Base-by-base conservation (phyloP, 2,329 filamentous ascomycete genomes). In the Cercospora nicotianae region DNA sequence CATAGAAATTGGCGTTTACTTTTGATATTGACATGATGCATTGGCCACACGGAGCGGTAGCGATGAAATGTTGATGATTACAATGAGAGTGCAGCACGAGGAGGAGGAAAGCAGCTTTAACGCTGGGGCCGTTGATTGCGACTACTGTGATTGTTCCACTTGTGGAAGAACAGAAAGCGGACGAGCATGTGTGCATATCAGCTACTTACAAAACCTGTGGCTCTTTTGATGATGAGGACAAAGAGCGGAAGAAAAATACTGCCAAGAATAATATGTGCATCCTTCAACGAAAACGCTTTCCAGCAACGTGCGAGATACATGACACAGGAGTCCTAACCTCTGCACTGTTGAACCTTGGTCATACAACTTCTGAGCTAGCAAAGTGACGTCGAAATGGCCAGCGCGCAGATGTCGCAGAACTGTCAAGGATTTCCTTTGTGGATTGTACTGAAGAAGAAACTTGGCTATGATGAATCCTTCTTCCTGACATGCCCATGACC, bases 11-110 rank as follows among this genome's bases (percentile, higher is more conserved):
- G 62, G 62, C 62, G 62, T 64, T 64, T n/a, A 42, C 51, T 30
- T 58, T 58, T 30, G 30, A 58, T 20, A 20, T 57, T 57, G 62
- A 31, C 48, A 55, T 57, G 26, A 33, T 45, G 51, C 62, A 57
- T 57, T 64, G 62, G 62, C 51, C 12, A 31, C 12, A 28, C 16
- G 28, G 48, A 10, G 53, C 53, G 51, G 60, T 45, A 53, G 53
- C 62, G 53, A 65, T 63, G 51, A 58, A 31, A 58, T 26, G 45
- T 57, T 62, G 63, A 68, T 42, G 63, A 68, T 60, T 65, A 39
- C 59, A 55, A 65, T 60, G 66, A 65, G 48, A 45, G 28, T 23
- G 53, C 6, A 58, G 45, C 45, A 59, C 30, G 51, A 12, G 23
- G 23, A 30, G 31, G 59, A 23, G 59, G 42, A 51, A 57, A n/a